Evolutionary conservation across 257 asterid species (phyloP).

Genomic region (Linderniella brevidens): DNA sequence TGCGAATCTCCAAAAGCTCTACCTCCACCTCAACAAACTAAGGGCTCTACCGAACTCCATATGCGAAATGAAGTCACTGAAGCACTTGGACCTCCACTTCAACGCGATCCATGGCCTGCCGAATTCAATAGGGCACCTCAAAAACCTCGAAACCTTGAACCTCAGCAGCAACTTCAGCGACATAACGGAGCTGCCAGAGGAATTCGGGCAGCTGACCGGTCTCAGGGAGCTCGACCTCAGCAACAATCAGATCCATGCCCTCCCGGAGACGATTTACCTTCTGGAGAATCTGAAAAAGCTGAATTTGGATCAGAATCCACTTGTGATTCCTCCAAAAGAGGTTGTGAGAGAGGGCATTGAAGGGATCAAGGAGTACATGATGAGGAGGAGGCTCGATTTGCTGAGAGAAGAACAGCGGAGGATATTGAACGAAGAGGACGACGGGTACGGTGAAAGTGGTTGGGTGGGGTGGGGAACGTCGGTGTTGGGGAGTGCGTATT

Average conservation of each 20-base stretch:
- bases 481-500: slow-evolving; percentile 12
- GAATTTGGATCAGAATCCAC: slow-evolving; percentile 44
- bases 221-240: slow-evolving; percentile 56
- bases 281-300: slow-evolving; percentile 26
- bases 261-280: slow-evolving; percentile 28
- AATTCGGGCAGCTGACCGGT: slow-evolving; percentile 26
- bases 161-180: slow-evolving; percentile 48
- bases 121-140: slow-evolving; percentile 28
- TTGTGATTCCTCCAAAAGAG: slow-evolving; percentile 37
- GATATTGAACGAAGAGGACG: slow-evolving; percentile 10
- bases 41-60: slow-evolving; percentile 41
- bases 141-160: slow-evolving; percentile 35
- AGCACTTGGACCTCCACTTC: slow-evolving; percentile 37
- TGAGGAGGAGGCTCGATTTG: slow-evolving; percentile 25
- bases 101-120: slow-evolving; percentile 40
- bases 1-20: slow-evolving; percentile 32
- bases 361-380: slow-evolving; percentile 39
- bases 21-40: slow-evolving; percentile 31
- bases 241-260: slow-evolving; percentile 41
- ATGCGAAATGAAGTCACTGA: slow-evolving; percentile 43
- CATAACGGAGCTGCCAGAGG: slow-evolving; percentile 35
- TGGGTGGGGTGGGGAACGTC: slow-evolving; percentile 35
- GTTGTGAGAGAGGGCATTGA: slow-evolving; percentile 27
- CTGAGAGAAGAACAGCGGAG: slow-evolving; percentile 19
- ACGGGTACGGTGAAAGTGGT: slow-evolving; percentile 17